Evolutionary conservation across 208 protist genomes (phyloP), one percentile per base, ranked within the genome.

Genomic region (Trypanosoma theileri): DNA sequence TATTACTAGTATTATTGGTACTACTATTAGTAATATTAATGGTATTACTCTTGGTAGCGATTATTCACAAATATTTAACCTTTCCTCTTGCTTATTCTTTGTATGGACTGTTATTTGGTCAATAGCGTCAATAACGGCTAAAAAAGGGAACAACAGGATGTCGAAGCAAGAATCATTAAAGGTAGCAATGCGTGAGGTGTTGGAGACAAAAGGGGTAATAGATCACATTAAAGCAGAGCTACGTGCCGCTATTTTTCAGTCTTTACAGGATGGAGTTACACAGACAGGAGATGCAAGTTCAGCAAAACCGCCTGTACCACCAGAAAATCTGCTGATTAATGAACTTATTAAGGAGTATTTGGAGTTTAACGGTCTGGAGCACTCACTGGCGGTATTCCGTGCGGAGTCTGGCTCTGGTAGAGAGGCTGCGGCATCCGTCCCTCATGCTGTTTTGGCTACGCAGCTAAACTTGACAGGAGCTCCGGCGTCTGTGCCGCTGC

Each of bases 281-380:
- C 53, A 61, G 44, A 61, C 59, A 4, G 72, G 66, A 19, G 55
- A 55, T 14, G 57, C 28, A 31, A 19, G 40, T 21, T 46, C 65
- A 8, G 21, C 24, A 24, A 58, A 58, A 50, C 85, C 90, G 3
- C 75, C 88, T 1, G 68, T 85, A 42, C 93, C 94, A 16, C 85
- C 93, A 14, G 93, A 98, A 73, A 97, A 97, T 71, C 67, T 97
- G 59, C 78, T 98, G 17, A 79, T 98, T 59, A 97, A 97, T 73
- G 93, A 98, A 71, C 85, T 98, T n/a, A 96, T 98, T 53, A 88
- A 91, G 52, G 93, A 98, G 69, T 98, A 98, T 67, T 66, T 98
- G 13, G 77, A 79, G 14, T 96, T 93, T 71, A 97, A 97, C 71
- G 89, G 91, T 0, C 84, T 95, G 22, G 86, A 96, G 71, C 90